Base-by-base conservation (phyloP, 768 basidiomycete genomes). In the Suillus ampliporus region DNA sequence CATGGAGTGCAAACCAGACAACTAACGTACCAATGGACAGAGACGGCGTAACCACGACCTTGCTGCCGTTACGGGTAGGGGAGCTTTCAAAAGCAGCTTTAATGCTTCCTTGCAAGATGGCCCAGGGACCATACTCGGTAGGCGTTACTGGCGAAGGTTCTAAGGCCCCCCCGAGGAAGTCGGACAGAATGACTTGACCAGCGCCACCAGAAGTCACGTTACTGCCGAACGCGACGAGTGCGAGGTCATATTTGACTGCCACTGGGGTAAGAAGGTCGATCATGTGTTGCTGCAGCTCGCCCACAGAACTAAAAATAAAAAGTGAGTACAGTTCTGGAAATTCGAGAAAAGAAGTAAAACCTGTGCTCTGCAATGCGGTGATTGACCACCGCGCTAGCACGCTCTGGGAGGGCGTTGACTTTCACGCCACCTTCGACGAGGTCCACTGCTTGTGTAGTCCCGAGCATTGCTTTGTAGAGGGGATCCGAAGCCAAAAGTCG, bases 361-460 rank as follows among this genome's bases (percentile, higher is more conserved):
- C 86, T 88, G 41, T 81, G 76, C 17, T 83, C 83, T 4, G 86
- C 82, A 50, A 92, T 86, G 34, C 90, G 86, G 67, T 90, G 87
- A 70, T 91, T 90, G 50, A 91, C 83, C 21, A 91, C 72, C 5
- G 85, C 86, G 71, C 78, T 85, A 5, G 84, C 87, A 63, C 76
- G 79, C 74, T 92, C 91, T 0, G 91, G 91, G 21, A 94, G 82
- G 23, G 91, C 90, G 69, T 93, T 93, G 35, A 81, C 80, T 74
- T 91, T 90, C n/a, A 86, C 83, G 15, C 86, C 87, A 35, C 85
- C 85, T 38, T 79, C 75, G 44, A 86, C 80, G 23, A 94, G 68
- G 68, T 92, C 91, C 56, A 88, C 81, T 1, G 92, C 92, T 72
- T 91, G 89, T 0, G 91, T 91, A 4, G 89, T 92, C 28, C 83